Conservation (phyloP, 805 yeast species). For the Barnettozyma populi region DNA sequence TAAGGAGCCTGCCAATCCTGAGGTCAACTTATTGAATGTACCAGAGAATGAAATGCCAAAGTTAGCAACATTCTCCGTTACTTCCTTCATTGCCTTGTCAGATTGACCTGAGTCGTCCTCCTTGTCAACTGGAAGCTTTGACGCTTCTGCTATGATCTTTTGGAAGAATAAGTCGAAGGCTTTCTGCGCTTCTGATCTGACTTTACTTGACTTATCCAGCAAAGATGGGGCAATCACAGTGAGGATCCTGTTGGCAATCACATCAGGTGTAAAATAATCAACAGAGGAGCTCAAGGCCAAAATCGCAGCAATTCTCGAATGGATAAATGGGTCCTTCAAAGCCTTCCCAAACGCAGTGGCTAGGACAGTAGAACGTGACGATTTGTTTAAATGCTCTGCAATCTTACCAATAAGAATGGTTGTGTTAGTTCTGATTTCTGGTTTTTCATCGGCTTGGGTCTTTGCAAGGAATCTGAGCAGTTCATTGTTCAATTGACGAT, state of each 20-base stretch:
- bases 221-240: conserved; percentile 83
- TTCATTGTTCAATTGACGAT: conserved; percentile 83
- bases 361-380: conserved; percentile 63
- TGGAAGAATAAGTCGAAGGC: conserved; percentile 58
- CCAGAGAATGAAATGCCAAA: conserved; percentile 22
- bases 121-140: conserved; percentile 27
- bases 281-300: conserved; percentile 63
- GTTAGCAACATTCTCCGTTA: conserved; percentile 19
- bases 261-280: conserved; percentile 63
- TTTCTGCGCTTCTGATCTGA: conserved; percentile 65
- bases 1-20: conserved; percentile 22
- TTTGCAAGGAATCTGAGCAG: conserved; percentile 74
- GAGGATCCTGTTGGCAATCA: conserved; percentile 72
- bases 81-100: conserved; percentile 24
- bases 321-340: conserved; percentile 70
- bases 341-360: conserved; percentile 85
- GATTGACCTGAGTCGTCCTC: conserved; percentile 14
- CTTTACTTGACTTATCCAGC: conserved; percentile 65
- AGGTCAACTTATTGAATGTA: conserved; percentile 15
- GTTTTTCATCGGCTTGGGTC: conserved; percentile 69
- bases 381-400: conserved; percentile 49
- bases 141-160: conserved; percentile 45
- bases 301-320: conserved; percentile 71
- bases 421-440: conserved; percentile 75
- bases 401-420: conserved; percentile 63